A percentile compares a stretch with the other conserved stretches of the same genome.
phyloP scores from a whole-genome alignment of 257 asterid species.

The Plectranthus barbatus region DNA sequence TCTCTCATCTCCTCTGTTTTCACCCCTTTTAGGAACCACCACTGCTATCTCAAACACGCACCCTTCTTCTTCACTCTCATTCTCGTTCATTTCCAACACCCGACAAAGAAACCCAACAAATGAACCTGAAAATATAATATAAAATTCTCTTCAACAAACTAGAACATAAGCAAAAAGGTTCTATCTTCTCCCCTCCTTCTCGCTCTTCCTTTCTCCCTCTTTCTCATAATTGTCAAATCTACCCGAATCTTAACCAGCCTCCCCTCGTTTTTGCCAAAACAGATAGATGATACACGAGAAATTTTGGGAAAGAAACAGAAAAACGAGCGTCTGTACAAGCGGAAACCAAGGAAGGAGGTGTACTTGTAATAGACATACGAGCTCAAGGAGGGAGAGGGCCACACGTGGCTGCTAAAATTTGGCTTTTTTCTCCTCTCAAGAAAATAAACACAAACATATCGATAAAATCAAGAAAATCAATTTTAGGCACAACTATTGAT shows the following conservation, averaged over 20 bases:
- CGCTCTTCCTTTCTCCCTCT: neutral
- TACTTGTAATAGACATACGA: constrained; percentile 25
- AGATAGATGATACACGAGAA: neutral
- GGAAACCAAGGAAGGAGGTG: constrained; percentile 32
- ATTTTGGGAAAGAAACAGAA: constrained; percentile 5
- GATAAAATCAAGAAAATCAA: neutral
- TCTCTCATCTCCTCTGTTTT: constrained; percentile 21
- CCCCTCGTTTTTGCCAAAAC: constrained; percentile 18
- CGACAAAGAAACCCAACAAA: neutral
- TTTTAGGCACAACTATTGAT: constrained; percentile 13
- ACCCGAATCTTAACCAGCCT: constrained; percentile 21
- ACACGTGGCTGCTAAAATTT: constrained; percentile 42
- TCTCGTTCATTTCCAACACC: constrained; percentile 50
- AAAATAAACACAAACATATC: neutral
- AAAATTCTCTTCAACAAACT: constrained; percentile 2
- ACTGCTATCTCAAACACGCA: constrained; percentile 63
- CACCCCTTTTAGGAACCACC: constrained; percentile 54
- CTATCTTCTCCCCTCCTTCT: neutral
- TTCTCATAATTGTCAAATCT: constrained; percentile 9
- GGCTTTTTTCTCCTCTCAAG: neutral
- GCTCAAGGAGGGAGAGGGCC: constrained; percentile 17
- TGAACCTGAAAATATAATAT: constrained; percentile 1
- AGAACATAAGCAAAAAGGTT: neutral
- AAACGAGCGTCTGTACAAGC: constrained; percentile 29
- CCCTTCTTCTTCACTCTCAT: constrained; percentile 52